Base-by-base conservation (phyloP, 192 early-diverging fungal genomes). In the Coemansia sp. region DNA sequence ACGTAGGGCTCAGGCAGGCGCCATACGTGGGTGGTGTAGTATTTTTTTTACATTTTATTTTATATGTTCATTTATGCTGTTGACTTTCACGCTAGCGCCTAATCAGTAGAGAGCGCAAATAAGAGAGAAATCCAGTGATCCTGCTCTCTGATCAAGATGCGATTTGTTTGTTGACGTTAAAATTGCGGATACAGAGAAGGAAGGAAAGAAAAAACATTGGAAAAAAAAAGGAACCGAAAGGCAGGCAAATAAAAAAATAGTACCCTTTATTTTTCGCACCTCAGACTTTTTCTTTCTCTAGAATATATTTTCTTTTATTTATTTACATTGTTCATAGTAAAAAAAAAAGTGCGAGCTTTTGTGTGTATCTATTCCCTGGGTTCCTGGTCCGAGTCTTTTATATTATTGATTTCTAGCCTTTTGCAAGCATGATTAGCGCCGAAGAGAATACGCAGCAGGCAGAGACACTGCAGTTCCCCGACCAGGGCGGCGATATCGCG, bases 241-340 rank as follows among this genome's bases (percentile, higher is more conserved):
- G 18, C 28, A 6, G 24, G 36, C 10, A 18, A 55, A n/a, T 18
- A 55, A 32, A 60, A 34, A 59, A 14, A 34, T 6, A 47, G 48
- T 22, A 59, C 34, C 1, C 35, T 46, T 62, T 47, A 6, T n/a
- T 27, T 55, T 23, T 60, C 25, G n/a, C n/a, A n/a, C n/a, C n/a
- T n/a, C n/a, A n/a, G n/a, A n/a, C n/a, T n/a, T n/a, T 13, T 45
- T 42, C 20, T 16, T 34, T 58, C 49, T 35, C 10, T 19, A n/a
- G n/a, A n/a, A n/a, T n/a, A n/a, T n/a, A n/a, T 67, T 58, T 52
- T 54, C n/a, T 55, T 52, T 13, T 34, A 20, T 20, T 47, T 20
- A 39, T 47, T 18, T 11, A 48, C 4, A 23, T 67, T 34, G 11
- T 50, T 58, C 34, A 48, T 50, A 36, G 49, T 19, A 7, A 35